phyloP scores from a whole-genome alignment of 345 rosid species.

The Eucalyptus sideroxylon region DNA sequence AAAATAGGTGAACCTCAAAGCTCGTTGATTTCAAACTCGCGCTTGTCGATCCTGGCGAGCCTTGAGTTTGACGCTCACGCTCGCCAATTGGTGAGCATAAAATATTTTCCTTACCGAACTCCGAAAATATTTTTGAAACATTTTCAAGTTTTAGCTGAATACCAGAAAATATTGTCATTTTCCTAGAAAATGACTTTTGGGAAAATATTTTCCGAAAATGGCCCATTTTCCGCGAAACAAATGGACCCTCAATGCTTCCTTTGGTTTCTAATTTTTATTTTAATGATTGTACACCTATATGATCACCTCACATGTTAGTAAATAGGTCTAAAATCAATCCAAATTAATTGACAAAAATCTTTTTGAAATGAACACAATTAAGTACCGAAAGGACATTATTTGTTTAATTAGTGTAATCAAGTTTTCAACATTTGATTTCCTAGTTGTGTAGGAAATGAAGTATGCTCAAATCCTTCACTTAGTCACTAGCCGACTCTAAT shows the following conservation, averaged over 20 bases:
- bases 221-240: rapidly evolving
- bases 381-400: rapidly evolving
- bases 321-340: no score
- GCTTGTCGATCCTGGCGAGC: no score
- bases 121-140: no score
- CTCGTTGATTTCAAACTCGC: rapidly evolving
- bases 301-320: rapidly evolving
- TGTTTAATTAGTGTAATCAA: no score
- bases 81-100: rapidly evolving
- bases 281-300: rapidly evolving
- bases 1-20: rapidly evolving
- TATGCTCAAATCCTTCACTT: no score
- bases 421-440: rapidly evolving
- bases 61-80: rapidly evolving
- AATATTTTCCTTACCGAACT: no score
- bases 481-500: rapidly evolving
- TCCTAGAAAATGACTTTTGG: rapidly evolving
- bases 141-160: rapidly evolving
- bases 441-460: rapidly evolving
- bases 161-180: no score
- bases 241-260: no score
- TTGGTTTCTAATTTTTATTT: no score
- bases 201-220: rapidly evolving
- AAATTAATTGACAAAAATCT: no score
- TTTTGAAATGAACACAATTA: no score